Conservation (phyloP, 2,329 filamentous ascomycete genomes). For the Zarea fungicola region DNA sequence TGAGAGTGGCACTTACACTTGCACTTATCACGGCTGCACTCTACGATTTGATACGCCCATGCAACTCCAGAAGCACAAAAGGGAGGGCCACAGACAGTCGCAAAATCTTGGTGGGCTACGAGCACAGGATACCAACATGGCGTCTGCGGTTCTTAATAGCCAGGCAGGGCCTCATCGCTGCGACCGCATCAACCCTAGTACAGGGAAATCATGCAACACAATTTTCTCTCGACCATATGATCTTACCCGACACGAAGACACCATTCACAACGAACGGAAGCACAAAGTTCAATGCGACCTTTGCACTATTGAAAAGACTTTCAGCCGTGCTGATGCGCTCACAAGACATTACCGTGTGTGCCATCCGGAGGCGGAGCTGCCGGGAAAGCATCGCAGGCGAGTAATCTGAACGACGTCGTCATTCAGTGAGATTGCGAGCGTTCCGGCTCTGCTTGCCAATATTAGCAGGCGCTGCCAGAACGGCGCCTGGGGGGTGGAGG, state of each 20-base stretch:
- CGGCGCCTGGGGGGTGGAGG: background rate
- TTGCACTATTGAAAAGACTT: constrained; percentile 95
- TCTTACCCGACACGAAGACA: constrained; percentile 92
- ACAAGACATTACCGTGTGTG: constrained; percentile 93
- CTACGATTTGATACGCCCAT: constrained; percentile 82
- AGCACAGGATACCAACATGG: constrained; percentile 32
- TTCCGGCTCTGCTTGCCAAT: background rate
- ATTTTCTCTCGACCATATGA: constrained; percentile 96
- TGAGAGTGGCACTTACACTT: constrained; percentile 88
- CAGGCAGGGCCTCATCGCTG: constrained; percentile 93
- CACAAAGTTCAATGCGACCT: constrained; percentile 90
- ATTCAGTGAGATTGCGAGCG: background rate
- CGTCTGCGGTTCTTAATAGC: constrained; percentile 63
- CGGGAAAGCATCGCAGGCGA: constrained; percentile 52
- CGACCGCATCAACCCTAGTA: constrained; percentile 88
- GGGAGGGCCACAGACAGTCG: constrained; percentile 82
- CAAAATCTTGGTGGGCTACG: constrained; percentile 35
- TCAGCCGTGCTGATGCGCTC: constrained; percentile 89
- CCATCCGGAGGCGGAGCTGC: constrained; percentile 80
- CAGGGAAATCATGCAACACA: constrained; percentile 89
- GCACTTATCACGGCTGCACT: constrained; percentile 88
- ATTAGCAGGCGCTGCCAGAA: background rate
- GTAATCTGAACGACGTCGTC: constrained; percentile 9
- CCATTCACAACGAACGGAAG: constrained; percentile 92
- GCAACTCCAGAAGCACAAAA: constrained; percentile 90